These are phyloP conservation scores for Hyaloperonospora brassicae DNA, from an alignment of 352 stramenopile genomes.

Conservation along the genomic window DNA sequence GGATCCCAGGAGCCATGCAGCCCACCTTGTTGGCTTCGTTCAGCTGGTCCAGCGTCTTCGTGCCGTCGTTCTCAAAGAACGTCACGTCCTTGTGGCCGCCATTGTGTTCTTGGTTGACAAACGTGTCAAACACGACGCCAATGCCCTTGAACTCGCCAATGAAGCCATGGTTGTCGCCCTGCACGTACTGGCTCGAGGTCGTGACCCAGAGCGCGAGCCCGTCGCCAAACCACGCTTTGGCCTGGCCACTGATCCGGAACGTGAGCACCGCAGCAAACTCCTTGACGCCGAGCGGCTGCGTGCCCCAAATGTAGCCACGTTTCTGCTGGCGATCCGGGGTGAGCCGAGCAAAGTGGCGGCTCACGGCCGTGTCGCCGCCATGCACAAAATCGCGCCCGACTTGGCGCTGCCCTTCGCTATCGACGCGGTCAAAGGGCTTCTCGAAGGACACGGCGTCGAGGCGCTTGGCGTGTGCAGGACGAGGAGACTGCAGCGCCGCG, in stretches of 20 bases:
- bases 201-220: conserved; percentile 79
- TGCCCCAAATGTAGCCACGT: conserved; percentile 67
- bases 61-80: conserved; percentile 73
- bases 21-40: conserved; percentile 59
- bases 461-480: conserved; percentile 23
- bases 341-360: conserved; percentile 74
- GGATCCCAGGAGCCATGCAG: conserved; percentile 69
- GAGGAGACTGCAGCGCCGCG: conserved; percentile 12
- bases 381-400: conserved; percentile 49
- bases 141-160: conserved; percentile 63
- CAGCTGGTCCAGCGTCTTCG: conserved; percentile 68
- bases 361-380: conserved; percentile 58
- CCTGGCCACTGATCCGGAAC: conserved; percentile 80
- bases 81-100: conserved; percentile 81
- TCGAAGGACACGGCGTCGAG: conserved; percentile 56
- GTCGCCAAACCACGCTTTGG: conserved; percentile 66
- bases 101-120: conserved; percentile 70
- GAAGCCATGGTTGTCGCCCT: conserved; percentile 78
- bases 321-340: conserved; percentile 77
- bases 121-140: conserved; percentile 80
- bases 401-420: conserved; percentile 45
- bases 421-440: conserved; percentile 75
- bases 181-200: conserved; percentile 33
- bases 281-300: conserved; percentile 41
- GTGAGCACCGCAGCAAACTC: conserved; percentile 75